Evolutionary conservation across 164 flowering plant genomes (phyloP), one percentile per base, ranked within the genome.

Genomic region (Akebia trifoliata): DNA sequence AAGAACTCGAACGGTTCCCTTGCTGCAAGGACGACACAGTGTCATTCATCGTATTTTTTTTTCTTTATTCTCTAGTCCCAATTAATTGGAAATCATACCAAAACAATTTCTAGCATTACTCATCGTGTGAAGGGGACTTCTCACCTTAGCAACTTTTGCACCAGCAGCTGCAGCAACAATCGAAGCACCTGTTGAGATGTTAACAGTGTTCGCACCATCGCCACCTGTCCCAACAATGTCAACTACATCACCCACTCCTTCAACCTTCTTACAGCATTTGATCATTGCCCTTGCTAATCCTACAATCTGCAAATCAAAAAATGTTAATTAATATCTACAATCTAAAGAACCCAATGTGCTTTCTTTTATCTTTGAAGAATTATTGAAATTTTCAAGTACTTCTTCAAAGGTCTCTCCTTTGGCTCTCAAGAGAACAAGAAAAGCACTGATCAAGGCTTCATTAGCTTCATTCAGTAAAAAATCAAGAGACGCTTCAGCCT

Each of bases 211-310:
- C n/a, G 93, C 96, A 1, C 97, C 97, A 80, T 90, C 97, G 28
- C 95, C 96, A n/a, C 96, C 97, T 0, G 96, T 87, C 42, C 99
- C 97, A 59, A 94, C 97, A 71, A 94, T 90, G 70, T 94, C 99
- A 26, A 94, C 92, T 5, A 60, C 93, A 74, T 78, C 80, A 40
- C 4, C 63, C 56, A 94, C 37, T 26, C 97, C 97, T 72, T 87
- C 87, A 37, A 94, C 87, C 62, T 76, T 81, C 78, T 46, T 71
- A 49, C 83, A 76, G 50, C 72, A 70, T 56, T 78, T 87, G 54
- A 86, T 63, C 91, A 93, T 86, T 8, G 93, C 85, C 71, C 80
- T 87, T 0, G 95, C 99, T 71, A 93, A 74, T 32, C 97, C 99
- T 48, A 86, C 94, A 64, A 92, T 63, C 98, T 92, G 60, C 21